These are phyloP conservation scores for Grosmannia clavigera DNA, from an alignment of 2,329 filamentous ascomycete species.

Conservation along the genomic window DNA sequence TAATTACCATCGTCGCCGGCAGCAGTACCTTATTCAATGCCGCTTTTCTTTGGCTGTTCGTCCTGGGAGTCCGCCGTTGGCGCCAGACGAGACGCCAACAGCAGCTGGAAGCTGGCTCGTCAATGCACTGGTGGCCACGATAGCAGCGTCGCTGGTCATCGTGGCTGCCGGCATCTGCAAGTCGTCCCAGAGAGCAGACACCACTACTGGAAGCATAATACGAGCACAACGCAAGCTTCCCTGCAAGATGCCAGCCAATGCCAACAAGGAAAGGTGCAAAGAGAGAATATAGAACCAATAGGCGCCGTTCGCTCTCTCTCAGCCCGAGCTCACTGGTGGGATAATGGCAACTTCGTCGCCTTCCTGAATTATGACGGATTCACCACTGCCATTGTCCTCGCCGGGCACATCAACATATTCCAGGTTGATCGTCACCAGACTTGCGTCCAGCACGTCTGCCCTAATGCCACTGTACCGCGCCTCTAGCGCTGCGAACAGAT, in stretches of 20 bases:
- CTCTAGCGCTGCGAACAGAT: slow-evolving; percentile 58
- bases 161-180: not conserved
- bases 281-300: not conserved
- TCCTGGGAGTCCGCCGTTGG: slow-evolving; percentile 7
- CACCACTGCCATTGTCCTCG: not conserved
- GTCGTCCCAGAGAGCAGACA: slow-evolving; percentile 4
- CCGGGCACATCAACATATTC: slow-evolving; percentile 60
- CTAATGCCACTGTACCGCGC: slow-evolving; percentile 57
- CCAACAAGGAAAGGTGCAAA: not conserved
- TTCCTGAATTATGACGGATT: slow-evolving; percentile 43
- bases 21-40: slow-evolving; percentile 18
- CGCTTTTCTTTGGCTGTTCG: slow-evolving; percentile 13
- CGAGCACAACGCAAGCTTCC: not conserved
- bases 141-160: not conserved
- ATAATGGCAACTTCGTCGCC: slow-evolving; percentile 82
- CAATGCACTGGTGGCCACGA: not conserved
- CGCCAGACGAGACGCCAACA: not conserved
- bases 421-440: slow-evolving; percentile 67
- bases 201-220: slow-evolving; percentile 13
- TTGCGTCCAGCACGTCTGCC: slow-evolving; percentile 55
- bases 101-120: not conserved
- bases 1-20: slow-evolving; percentile 23
- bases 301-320: slow-evolving; percentile 13
- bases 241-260: not conserved
- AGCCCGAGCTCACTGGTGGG: slow-evolving; percentile 78